These are phyloP conservation scores for Penicillium coprophilum DNA, from an alignment of 495 filamentous ascomycete genomes.

Conservation along the genomic window DNA sequence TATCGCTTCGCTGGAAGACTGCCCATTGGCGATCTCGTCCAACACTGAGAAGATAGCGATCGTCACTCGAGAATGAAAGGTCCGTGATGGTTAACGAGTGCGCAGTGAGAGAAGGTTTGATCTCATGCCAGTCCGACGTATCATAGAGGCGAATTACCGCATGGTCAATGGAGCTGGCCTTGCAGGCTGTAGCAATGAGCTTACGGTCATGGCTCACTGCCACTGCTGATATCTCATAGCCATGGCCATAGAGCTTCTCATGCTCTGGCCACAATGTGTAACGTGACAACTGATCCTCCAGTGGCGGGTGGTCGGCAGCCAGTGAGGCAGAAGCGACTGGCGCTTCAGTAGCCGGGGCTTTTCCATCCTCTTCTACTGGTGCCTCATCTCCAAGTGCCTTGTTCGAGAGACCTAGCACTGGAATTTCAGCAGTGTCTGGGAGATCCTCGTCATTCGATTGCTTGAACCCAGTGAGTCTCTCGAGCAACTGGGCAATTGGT, in stretches of 20 bases:
- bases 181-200: slow-evolving; percentile 89
- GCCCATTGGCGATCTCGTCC: slow-evolving; percentile 90
- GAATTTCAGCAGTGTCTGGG: slow-evolving; percentile 87
- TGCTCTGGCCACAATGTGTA: slow-evolving; percentile 94
- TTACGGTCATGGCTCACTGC: slow-evolving; percentile 72
- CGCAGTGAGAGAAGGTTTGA: slow-evolving; percentile 74
- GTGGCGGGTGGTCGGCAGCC: slow-evolving; percentile 65
- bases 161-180: slow-evolving; percentile 87
- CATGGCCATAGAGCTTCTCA: slow-evolving; percentile 97
- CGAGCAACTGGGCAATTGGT: slow-evolving; percentile 72
- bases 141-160: slow-evolving; percentile 92
- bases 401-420: slow-evolving; percentile 93
- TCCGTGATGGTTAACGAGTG: slow-evolving; percentile 84
- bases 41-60: slow-evolving; percentile 75
- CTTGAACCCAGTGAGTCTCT: slow-evolving; percentile 62
- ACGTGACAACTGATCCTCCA: slow-evolving; percentile 85
- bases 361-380: slow-evolving; percentile 47
- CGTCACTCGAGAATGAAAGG: slow-evolving; percentile 74
- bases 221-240: slow-evolving; percentile 94
- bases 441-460: slow-evolving; percentile 48
- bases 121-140: slow-evolving; percentile 79
- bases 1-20: slow-evolving; percentile 58
- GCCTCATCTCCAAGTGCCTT: slow-evolving; percentile 70
- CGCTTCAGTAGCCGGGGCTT: slow-evolving; percentile 25
- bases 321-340: slow-evolving; percentile 31